These are phyloP conservation scores for Candida krabiensis DNA, from an alignment of 805 yeast species.

Conservation along the genomic window DNA sequence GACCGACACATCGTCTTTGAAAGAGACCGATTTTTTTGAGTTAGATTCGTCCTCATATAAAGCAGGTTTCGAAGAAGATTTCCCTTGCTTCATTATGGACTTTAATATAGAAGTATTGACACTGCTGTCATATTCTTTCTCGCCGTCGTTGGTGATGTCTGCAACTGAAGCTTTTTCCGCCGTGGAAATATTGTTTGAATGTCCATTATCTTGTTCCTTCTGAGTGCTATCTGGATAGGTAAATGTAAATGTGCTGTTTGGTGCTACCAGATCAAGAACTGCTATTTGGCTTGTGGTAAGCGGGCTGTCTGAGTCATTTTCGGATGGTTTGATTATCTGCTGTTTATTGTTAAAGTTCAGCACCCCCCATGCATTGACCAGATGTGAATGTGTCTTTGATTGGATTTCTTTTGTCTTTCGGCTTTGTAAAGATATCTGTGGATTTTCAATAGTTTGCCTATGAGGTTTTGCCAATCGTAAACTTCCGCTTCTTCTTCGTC, in stretches of 20 bases:
- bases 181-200: too few species aligned
- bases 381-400: conserved; percentile 7
- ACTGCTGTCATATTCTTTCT: conserved; percentile 3
- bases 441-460: background rate
- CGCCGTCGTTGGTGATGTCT: too few species aligned
- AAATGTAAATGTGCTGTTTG: too few species aligned
- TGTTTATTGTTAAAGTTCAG: conserved; percentile 8
- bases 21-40: conserved; percentile 20
- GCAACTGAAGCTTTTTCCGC: too few species aligned
- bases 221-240: conserved; percentile 6
- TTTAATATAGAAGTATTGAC: conserved; percentile 13
- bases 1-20: conserved; percentile 18
- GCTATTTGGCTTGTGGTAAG: too few species aligned
- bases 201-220: conserved; percentile 2
- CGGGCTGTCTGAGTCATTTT: too few species aligned
- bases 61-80: conserved; percentile 2
- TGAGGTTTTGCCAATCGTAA: conserved; percentile 11
- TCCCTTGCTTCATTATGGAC: conserved; percentile 19
- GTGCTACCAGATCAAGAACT: too few species aligned
- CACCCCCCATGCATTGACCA: conserved; percentile 14
- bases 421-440: conserved; percentile 1
- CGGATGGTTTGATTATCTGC: too few species aligned
- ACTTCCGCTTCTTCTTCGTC: conserved; percentile 19
- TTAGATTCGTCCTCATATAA: conserved; percentile 10
- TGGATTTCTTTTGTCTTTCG: background rate